A percentile compares a stretch with the other conserved stretches of the same genome.
Conservation (phyloP, 2,329 filamentous ascomycete genomes). For the Coniochaeta sp. region DNA sequence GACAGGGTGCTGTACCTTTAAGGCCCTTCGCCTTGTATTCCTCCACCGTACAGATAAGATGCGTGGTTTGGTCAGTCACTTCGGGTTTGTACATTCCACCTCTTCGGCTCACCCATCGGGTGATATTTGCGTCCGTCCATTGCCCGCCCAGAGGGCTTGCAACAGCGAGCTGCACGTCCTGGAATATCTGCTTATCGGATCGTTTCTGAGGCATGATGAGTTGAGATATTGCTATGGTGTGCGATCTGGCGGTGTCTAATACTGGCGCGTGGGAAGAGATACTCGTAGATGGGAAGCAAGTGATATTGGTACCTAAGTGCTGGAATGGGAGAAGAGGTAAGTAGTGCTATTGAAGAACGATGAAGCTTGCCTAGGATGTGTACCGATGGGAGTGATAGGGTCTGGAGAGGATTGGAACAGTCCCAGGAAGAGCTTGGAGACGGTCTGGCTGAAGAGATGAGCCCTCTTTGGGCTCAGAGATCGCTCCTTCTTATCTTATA, state of each 20-base stretch:
- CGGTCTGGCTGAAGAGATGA: background rate
- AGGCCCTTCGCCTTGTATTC: slow-evolving; percentile 45
- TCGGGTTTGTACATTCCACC: slow-evolving; percentile 49
- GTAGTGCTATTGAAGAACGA: background rate
- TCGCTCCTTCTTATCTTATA: background rate
- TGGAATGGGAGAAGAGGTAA: background rate
- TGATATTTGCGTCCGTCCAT: slow-evolving; percentile 47
- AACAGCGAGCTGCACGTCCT: slow-evolving; percentile 34
- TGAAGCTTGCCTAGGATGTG: too few relatives aligned
- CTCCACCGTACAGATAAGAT: slow-evolving; percentile 60
- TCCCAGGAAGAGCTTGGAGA: too few relatives aligned
- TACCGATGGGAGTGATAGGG: too few relatives aligned
- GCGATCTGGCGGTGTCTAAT: background rate
- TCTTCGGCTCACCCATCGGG: slow-evolving; percentile 56
- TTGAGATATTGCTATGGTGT: background rate
- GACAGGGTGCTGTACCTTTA: slow-evolving; percentile 20
- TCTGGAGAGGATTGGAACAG: too few relatives aligned
- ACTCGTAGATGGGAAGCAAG: background rate
- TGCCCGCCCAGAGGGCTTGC: slow-evolving; percentile 49
- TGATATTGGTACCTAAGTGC: background rate
- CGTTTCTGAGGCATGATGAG: background rate
- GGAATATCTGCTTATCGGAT: slow-evolving; percentile 13
- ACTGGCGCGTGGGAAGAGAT: background rate
- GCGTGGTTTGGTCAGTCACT: slow-evolving; percentile 54
- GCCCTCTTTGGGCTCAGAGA: too few relatives aligned